Evolutionary conservation across 331 rosid genomes (phyloP), one percentile per base, ranked within the genome.

Genomic region (Pyracantha coccinea): DNA sequence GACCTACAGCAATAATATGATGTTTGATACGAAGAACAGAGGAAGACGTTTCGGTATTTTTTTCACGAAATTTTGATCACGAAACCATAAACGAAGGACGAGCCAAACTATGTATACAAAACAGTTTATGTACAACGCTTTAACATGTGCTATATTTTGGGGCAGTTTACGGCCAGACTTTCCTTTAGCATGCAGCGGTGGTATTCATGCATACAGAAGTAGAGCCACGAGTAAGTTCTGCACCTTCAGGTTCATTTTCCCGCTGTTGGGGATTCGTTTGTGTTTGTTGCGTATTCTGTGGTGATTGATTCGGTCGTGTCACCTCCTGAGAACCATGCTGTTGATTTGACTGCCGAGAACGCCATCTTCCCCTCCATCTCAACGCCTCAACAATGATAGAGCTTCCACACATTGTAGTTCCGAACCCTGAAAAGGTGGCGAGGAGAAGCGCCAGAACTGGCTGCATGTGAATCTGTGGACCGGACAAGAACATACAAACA

Each of bases 371-470:
- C 66, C 85, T 85, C 89, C 89, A 82, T 21, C 66, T 82, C 55
- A 52, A 27, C 29, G 83, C 61, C 88, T 86, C 93, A 65, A 75
- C 67, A 31, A 88, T 62, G 28, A 86, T 16, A 59, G 86, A 74
- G 79, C 75, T 71, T 54, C 88, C 84, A 72, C 87, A 80, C 96
- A 92, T 90, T 29, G 89, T 84, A 53, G 70, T 68, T 77, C 91
- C 97, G 67, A 92, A 86, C 14, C 97, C 96, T 20, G 88, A 75
- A 33, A 90, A 80, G 24, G 91, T 89, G 74, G 94, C 97, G 4
- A 92, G 68, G 17, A 92, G 85, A 33, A 90, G 73, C 17, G 94
- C 79, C 63, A 90, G 79, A 81, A 92, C 90, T 24, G 90, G 77
- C 73, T 85, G 86, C 82, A 87, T 82, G 44, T 75, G 89, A 76